Conservation (phyloP, 2,329 filamentous ascomycete genomes). For the Alternaria solani region DNA sequence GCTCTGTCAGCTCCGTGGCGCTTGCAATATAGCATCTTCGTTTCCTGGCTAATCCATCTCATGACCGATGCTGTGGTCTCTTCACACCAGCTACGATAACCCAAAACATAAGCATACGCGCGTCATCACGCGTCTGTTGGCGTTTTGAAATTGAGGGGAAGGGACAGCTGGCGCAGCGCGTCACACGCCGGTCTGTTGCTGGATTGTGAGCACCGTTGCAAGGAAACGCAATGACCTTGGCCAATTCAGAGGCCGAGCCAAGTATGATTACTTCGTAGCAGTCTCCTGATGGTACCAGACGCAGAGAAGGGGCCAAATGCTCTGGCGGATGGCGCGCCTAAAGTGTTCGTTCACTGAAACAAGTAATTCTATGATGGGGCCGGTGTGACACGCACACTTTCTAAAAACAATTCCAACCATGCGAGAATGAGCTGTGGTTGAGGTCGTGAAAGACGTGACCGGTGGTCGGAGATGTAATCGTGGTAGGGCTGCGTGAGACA, state of each 20-base stretch:
- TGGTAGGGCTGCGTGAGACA: constrained; percentile 35
- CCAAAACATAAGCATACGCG: not conserved
- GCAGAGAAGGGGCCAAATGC: constrained; percentile 23
- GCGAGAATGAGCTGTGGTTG: constrained; percentile 1
- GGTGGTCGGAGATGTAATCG: constrained; percentile 1
- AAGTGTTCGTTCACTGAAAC: constrained; percentile 34
- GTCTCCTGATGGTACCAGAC: constrained; percentile 15
- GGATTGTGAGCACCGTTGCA: not conserved
- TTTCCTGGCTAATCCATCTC: not conserved
- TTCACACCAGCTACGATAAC: not conserved
- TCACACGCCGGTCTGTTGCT: not conserved
- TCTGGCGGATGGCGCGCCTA: constrained; percentile 25
- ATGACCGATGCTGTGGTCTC: not conserved
- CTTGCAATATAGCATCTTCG: not conserved
- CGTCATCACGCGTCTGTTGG: not conserved
- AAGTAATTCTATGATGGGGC: constrained; percentile 14
- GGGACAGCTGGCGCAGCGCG: not conserved
- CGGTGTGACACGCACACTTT: not conserved
- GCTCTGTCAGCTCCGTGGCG: constrained; percentile 11
- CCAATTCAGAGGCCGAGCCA: not conserved
- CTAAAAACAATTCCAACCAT: not conserved
- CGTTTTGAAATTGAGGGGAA: not conserved
- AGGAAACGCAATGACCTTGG: not conserved
- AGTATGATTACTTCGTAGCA: constrained; percentile 14
- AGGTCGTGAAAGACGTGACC: constrained; percentile 11